Evolutionary conservation across 805 yeast species (phyloP), one percentile per base, ranked within the genome.

Genomic region (Candida ortonii): DNA sequence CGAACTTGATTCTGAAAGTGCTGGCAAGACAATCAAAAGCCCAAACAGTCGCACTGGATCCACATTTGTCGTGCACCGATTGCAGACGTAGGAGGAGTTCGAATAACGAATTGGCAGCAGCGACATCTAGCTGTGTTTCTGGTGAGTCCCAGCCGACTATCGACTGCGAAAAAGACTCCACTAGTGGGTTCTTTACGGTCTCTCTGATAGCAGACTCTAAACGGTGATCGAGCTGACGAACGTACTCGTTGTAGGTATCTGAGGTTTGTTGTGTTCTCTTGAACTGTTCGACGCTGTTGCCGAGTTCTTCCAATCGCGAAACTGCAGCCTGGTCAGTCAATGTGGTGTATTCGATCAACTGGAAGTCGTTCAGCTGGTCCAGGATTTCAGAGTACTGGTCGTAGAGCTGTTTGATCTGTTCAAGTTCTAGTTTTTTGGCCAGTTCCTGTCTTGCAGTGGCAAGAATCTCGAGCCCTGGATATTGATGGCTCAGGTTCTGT

Each of bases 1-100:
- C 59, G 50, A 84, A 76, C 25, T 84, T 65, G 9, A 65, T 45
- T 6, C 61, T 59, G 18, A 80, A 62, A 1, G 74, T 72, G 16
- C 58, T 54, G 3, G 73, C 53, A 19, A 83, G 53, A 1, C 63
- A 52, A 25, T 66, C 69, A 25, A 79, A 57, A 0, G 76, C 74
- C 74, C 81, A 72, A 59, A 73, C 59, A 0, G 72, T 47, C 3
- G 11, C 16, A 6, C 18, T 6, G 25, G 11, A 12, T 10, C 4
- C 24, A 8, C 16, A 10, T 3, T 22, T 21, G 9, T 23, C 16
- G 14, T 22, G 11, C n/a, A 17, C 25, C 6, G 24, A 15, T 33
- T 43, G 47, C 5, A 36, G 23, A 7, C 39, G 28, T 9, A 39
- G 22, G n/a, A 43, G 30, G 5, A 30, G 31, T 9, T 21, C 37